Base-by-base conservation (phyloP, 345 rosid species). In the Salix caprea region DNA sequence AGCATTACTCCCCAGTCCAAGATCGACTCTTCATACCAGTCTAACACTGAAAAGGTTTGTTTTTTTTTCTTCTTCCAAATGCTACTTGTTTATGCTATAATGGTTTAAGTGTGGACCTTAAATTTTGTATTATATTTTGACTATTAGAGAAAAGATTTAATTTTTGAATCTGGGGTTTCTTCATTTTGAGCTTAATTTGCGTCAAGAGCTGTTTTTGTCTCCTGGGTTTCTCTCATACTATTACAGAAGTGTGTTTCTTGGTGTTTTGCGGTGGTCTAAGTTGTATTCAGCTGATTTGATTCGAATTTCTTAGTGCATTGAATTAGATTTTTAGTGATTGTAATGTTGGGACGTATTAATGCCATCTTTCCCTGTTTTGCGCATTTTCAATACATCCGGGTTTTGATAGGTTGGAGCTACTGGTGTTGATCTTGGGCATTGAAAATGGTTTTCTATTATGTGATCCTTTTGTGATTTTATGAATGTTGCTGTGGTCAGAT, bases 1-100 rank as follows among this genome's bases (percentile, higher is more conserved):
- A 85, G 82, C 90, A 91, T 96, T 61, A 93, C 88, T 81, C 92
- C 98, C 60, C 97, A 91, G 88, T 87, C 94, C 79, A 91, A 91
- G 90, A 87, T 93, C 83, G 89, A 96, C 74, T 93, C 98, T 75
- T 79, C 87, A 67, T 89, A 88, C 75, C 99, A 93, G 82, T 96
- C 99, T 74, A 85, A 81, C 83, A 84, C 91, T 67, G 99, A 96
- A 81, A 96, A 92, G 98, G 99, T 95, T 64, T 48, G 50, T 50
- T 65, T 39, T 50, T 50, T 50, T 65, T 56, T 60, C 58, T n/a
- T 19, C 28, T 66, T 65, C 16, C 30, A 8, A 28, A 16, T 34
- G 42, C 21, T 30, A 46, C 39, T 67, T 21, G 13, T 48, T 48
- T 65, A n/a, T 0, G 13, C 16, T 32, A 1, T 13, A 36, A 24